Conservation (phyloP, 306 rosid species). For the Prosopis cineraria region DNA sequence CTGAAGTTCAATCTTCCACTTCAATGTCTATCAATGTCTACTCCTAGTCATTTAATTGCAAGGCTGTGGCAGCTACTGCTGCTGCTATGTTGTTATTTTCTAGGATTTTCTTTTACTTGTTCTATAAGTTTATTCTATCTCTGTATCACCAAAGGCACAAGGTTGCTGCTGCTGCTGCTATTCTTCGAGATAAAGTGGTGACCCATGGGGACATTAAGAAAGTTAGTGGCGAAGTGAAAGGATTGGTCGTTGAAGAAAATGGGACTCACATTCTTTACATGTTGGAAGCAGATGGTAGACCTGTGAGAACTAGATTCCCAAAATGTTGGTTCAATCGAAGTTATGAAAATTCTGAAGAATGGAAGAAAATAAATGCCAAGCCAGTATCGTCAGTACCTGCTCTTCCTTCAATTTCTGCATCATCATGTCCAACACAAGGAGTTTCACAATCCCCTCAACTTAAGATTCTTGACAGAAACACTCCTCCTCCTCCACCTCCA, state of each 20-base stretch:
- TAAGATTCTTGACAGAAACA: conserved; percentile 38
- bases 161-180: conserved; percentile 11
- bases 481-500: conserved; percentile 8
- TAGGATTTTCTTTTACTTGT: conserved; percentile 47
- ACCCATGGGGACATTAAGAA: background rate
- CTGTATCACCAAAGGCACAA: conserved; percentile 37
- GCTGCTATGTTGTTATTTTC: conserved; percentile 41
- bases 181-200: background rate
- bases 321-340: conserved; percentile 2
- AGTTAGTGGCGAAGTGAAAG: background rate
- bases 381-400: conserved; percentile 24
- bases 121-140: conserved; percentile 32
- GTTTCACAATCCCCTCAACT: conserved; percentile 23
- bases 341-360: background rate
- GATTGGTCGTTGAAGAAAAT: conserved; percentile 13
- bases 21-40: conserved; percentile 42
- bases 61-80: conserved; percentile 61
- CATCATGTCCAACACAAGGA: conserved; percentile 20
- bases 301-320: background rate
- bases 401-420: conserved; percentile 18
- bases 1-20: conserved; percentile 9
- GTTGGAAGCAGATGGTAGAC: background rate
- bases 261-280: background rate
- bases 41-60: conserved; percentile 37
- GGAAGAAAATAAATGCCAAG: background rate